Base-by-base conservation (phyloP, 768 basidiomycete species). In the Podaxis sp. region DNA sequence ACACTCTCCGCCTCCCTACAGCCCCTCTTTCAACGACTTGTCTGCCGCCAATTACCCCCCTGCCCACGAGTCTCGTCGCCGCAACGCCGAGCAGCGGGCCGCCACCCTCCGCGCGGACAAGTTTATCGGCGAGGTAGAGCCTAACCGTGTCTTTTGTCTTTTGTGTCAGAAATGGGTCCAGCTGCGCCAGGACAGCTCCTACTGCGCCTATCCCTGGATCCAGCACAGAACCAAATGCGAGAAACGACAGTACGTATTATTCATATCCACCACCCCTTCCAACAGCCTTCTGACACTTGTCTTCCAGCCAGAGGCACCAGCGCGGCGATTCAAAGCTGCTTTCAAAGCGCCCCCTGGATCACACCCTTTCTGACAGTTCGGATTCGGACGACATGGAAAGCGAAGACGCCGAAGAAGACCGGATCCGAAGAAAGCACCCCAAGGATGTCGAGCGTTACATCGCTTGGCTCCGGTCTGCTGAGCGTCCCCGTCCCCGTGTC, bases 131-230 rank as follows among this genome's bases (percentile, higher is more conserved):
- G 80, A 85, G 60, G 91, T 93, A 38, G 90, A 92, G 68, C 87
- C 89, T 0, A 88, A 87, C 67, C 73, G 86, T 30, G 89, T 92
- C 0, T 90, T 92, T 67, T 93, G 91, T 69, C 78, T 80, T 2
- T 73, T 92, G 1, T 93, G 92, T 70, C 79, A 83, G 68, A 92
- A 92, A 73, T 93, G 91, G 91, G 89, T 93, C 1, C 91, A 92
- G 72, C 79, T 93, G 19, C 74, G 91, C 46, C 90, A 91, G 71
- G 90, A 93, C 67, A 86, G 84, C 64, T 84, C 85, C 9, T 93
- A 88, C 71, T 93, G 90, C 66, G 88, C 90, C 57, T 90, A 92
- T 70, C 90, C 91, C 42, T 93, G 90, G 91, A 71, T 86, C 63
- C 88, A 90, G 74, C 91, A 93, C 72, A 83, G 88, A 19, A 83